A percentile compares a stretch with the other conserved stretches of the same genome.
phyloP scores from a whole-genome alignment of 2,329 filamentous ascomycete genomes.

The Pseudogymnoascus sp. region DNA sequence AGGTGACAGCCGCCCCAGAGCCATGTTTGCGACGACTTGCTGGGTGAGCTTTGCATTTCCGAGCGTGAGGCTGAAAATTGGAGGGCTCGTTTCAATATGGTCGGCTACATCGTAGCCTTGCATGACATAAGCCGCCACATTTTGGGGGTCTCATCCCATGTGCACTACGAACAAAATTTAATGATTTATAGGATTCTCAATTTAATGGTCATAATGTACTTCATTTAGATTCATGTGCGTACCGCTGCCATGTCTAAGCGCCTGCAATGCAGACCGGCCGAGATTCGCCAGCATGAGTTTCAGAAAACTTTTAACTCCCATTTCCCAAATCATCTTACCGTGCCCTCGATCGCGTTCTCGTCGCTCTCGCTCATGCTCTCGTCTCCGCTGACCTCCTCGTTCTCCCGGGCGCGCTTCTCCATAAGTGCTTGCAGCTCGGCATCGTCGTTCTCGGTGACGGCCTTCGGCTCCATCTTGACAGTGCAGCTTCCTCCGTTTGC shows the following conservation, averaged over 20 bases:
- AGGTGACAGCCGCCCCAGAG: conserved; percentile 18
- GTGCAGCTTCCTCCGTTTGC: conserved; percentile 69
- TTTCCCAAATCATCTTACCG: conserved; percentile 28
- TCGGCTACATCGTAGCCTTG: conserved; percentile 9
- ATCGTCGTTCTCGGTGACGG: conserved; percentile 96
- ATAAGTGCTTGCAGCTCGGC: conserved; percentile 94
- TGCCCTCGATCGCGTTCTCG: conserved; percentile 62
- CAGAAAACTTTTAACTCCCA: conserved; percentile 14
- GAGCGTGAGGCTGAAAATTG: conserved; percentile 1
- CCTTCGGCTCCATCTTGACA: conserved; percentile 98
- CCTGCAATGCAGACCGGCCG: conserved; percentile 13
- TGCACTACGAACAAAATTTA: background rate
- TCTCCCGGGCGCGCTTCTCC: conserved; percentile 98
- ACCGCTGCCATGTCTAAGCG: conserved; percentile 12
- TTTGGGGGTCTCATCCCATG: background rate
- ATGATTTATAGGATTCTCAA: conserved; percentile 9
- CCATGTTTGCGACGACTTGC: conserved; percentile 2
- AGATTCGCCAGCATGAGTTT: conserved; percentile 9
- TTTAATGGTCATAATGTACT: conserved; percentile 12
- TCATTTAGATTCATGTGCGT: conserved; percentile 7
- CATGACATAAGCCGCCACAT: conserved; percentile 11
- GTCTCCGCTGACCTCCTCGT: conserved; percentile 94
- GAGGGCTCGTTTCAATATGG: background rate
- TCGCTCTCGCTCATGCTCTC: conserved; percentile 95
- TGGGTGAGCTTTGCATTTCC: background rate